These are phyloP conservation scores for Isabelozyma gotoi DNA, from an alignment of 805 yeast genomes.

Conservation along the genomic window DNA sequence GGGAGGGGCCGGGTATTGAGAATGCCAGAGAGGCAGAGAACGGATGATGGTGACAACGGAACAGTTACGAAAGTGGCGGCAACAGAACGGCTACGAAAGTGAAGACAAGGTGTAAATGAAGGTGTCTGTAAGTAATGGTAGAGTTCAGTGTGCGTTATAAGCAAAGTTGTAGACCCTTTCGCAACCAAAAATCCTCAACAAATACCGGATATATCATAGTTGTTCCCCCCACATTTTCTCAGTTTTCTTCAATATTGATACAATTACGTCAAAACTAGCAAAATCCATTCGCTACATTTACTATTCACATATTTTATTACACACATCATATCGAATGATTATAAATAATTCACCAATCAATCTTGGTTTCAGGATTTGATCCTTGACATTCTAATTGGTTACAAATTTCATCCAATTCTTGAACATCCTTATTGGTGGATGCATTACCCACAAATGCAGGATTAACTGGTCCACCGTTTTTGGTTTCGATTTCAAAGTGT, in stretches of 20 bases:
- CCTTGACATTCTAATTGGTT: constrained; percentile 51
- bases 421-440: constrained; percentile 40
- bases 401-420: constrained; percentile 51
- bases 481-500: constrained; percentile 48
- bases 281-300: neutral
- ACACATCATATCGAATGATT: neutral
- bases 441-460: constrained; percentile 50
- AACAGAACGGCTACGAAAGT: no score
- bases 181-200: no score
- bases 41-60: neutral
- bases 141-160: no score
- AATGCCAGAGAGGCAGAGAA: neutral
- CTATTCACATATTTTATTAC: neutral
- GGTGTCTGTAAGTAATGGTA: no score
- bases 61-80: no score
- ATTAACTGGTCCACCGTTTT: constrained; percentile 46
- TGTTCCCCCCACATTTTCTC: no score
- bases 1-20: no score
- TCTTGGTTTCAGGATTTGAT: constrained; percentile 16
- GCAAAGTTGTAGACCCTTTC: no score
- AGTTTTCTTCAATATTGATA: no score
- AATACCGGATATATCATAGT: no score
- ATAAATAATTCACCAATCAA: constrained; percentile 1
- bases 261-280: no score
- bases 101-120: no score